Evolutionary conservation across 805 yeast species (phyloP).

Genomic region (Starmerella cellae): DNA sequence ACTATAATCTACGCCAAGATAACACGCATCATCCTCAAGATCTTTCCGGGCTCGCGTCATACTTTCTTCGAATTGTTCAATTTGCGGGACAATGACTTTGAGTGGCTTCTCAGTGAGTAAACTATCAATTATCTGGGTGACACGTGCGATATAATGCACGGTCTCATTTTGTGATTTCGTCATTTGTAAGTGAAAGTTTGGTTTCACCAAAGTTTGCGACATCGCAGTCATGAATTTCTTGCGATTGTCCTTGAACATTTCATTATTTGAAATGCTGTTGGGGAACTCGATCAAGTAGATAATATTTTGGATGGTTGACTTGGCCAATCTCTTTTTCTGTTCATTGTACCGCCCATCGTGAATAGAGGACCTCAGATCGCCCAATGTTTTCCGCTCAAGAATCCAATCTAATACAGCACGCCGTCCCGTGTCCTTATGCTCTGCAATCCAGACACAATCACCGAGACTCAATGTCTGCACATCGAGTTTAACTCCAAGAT

Average conservation of each 20-base stretch:
- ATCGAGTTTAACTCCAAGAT: slow-evolving; percentile 39
- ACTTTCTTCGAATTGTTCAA: slow-evolving; percentile 41
- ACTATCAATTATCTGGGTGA: slow-evolving; percentile 35
- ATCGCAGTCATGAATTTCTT: slow-evolving; percentile 68
- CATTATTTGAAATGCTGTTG: slow-evolving; percentile 15
- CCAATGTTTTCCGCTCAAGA: slow-evolving; percentile 81
- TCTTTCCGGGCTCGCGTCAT: slow-evolving; percentile 18
- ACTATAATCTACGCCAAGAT: slow-evolving; percentile 28
- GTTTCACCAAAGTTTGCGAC: slow-evolving; percentile 51
- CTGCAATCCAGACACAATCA: slow-evolving; percentile 82
- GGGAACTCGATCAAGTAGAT: slow-evolving; percentile 70
- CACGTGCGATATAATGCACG: slow-evolving; percentile 40
- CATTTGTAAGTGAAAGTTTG: slow-evolving; percentile 52
- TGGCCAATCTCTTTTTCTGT: slow-evolving; percentile 64
- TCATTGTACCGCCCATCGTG: slow-evolving; percentile 80
- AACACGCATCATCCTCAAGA: slow-evolving; percentile 26
- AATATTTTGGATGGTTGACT: slow-evolving; percentile 53
- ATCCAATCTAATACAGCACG: slow-evolving; percentile 66
- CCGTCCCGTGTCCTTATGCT: slow-evolving; percentile 44
- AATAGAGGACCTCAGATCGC: slow-evolving; percentile 71
- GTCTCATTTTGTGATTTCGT: slow-evolving; percentile 68
- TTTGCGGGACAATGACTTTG: slow-evolving; percentile 36
- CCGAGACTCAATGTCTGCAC: slow-evolving; percentile 60
- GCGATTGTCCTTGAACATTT: slow-evolving; percentile 21
- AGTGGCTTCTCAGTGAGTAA: slow-evolving; percentile 30